Evolutionary conservation across 2,329 filamentous ascomycete species (phyloP), one percentile per base, ranked within the genome.

Genomic region (Colletotrichum sidae): DNA sequence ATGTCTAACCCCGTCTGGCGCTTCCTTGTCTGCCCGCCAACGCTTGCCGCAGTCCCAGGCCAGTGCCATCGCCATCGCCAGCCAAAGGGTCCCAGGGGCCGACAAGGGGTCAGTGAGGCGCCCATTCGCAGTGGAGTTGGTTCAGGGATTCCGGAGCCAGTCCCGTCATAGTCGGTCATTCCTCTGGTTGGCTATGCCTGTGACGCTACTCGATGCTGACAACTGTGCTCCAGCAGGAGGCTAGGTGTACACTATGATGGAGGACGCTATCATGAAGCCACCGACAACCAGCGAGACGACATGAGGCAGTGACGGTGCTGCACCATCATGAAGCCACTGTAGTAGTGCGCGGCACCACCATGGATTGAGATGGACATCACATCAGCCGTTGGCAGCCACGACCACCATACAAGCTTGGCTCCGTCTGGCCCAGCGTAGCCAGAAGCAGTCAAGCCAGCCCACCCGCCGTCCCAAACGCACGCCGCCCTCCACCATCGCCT

Each of bases 131-230:
- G 8, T 52, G 63, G 58, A 47, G 34, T 34, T 12, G 12, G 6
- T 15, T 15, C 47, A 38, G 52, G 37, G 37, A 34, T 47, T 15
- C 52, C 63, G 63, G 63, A 66, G 58, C 59, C 42, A 66, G 59
- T 55, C 63, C 63, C 63, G 63, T 57, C 52, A 53, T 61, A 41
- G 46, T 49, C 13, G 13, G n/a, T 35, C 17, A 33, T 17, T 25
- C 38, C 25, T 51, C 37, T 53, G 58, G 62, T 65, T 62, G 41
- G 62, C 46, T 45, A 34, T 42, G 12, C n/a, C 12, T 10, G 44
- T 17, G 39, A 41, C 13, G 10, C 10, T 13, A 41, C 6, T 13
- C 10, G 39, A 17, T 13, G 39, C 38, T 12, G 12, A 33, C 51
- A 42, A 13, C 10, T 10, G 17, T 49, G 46, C 8, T 33, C 7